Evolutionary conservation across 805 yeast genomes (phyloP).

Genomic region (Candida chauliodis): DNA sequence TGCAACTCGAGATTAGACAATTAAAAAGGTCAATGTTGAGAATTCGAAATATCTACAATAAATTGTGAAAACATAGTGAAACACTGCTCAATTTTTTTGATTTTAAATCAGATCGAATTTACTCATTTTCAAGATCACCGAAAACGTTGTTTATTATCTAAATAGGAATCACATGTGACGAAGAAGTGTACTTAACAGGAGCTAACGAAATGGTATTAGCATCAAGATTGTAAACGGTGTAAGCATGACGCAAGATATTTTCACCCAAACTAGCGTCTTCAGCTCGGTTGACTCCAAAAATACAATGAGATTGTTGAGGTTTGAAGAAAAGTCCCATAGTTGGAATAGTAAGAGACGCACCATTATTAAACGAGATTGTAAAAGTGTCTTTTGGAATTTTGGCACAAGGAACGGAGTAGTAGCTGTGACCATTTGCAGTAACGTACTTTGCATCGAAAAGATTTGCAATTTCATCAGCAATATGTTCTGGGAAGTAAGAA

Average conservation of each 20-base stretch:
- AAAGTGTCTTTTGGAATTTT: not conserved
- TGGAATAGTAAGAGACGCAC: slow-evolving; percentile 46
- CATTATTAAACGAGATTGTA: slow-evolving; percentile 3
- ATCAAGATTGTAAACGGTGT: slow-evolving; percentile 57
- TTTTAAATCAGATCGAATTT: too few species aligned
- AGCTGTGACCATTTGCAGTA: not conserved
- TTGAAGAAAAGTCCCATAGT: slow-evolving; percentile 18
- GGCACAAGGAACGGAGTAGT: slow-evolving; percentile 5
- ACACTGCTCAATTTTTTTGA: too few species aligned
- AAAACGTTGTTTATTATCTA: not conserved
- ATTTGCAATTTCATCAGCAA: slow-evolving; percentile 12
- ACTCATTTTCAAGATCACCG: too few species aligned
- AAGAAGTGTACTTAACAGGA: slow-evolving; percentile 34
- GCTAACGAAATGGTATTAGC: slow-evolving; percentile 50
- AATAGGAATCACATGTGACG: slow-evolving; percentile 1
- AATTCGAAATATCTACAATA: too few species aligned
- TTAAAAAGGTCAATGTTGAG: too few species aligned
- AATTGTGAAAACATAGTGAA: too few species aligned
- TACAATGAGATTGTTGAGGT: slow-evolving; percentile 33
- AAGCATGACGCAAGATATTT: slow-evolving; percentile 53
- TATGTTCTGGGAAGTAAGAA: slow-evolving; percentile 38
- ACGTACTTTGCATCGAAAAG: not conserved
- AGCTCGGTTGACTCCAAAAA: slow-evolving; percentile 13
- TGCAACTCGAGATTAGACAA: too few species aligned
- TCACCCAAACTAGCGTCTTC: slow-evolving; percentile 46